Conservation (phyloP, 306 rosid species). For the Cucurbita argyrosperma region DNA sequence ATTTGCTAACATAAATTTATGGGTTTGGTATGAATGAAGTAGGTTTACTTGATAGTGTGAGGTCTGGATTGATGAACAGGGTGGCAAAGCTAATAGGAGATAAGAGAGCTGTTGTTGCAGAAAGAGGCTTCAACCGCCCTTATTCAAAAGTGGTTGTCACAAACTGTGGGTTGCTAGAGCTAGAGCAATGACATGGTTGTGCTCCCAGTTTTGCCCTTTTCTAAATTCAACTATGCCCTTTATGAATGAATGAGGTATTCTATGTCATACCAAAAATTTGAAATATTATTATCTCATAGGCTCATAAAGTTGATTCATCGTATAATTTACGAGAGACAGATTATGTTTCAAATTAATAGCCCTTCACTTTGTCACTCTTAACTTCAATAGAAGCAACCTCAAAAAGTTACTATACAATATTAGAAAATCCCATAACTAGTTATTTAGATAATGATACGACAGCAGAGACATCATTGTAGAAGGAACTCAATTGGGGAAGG, state of each 20-base stretch:
- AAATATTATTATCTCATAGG: background rate
- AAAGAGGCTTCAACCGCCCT: conserved; percentile 84
- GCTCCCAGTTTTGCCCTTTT: background rate
- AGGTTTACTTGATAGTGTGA: background rate
- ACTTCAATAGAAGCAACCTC: background rate
- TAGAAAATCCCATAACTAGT: background rate
- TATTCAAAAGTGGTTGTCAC: conserved; percentile 49
- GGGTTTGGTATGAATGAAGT: background rate
- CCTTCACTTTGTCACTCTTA: background rate
- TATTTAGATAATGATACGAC: background rate
- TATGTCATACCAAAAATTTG: background rate
- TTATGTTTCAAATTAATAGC: background rate
- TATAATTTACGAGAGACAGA: background rate
- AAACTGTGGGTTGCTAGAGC: conserved; percentile 45
- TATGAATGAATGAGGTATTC: background rate
- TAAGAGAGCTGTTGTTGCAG: conserved; percentile 72
- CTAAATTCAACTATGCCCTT: background rate
- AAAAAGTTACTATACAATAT: background rate
- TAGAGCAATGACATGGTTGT: background rate
- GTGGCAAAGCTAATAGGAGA: conserved; percentile 88
- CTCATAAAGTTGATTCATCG: too few species aligned
- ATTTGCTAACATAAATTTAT: background rate
- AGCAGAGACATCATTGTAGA: background rate
- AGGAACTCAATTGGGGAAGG: background rate
- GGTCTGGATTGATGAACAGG: conserved; percentile 21